Percentiles rank a stretch among this genome's conserved stretches.
Evolutionary conservation across 768 basidiomycete genomes (phyloP).

Genomic region (Hemileccinum rubropunctum): DNA sequence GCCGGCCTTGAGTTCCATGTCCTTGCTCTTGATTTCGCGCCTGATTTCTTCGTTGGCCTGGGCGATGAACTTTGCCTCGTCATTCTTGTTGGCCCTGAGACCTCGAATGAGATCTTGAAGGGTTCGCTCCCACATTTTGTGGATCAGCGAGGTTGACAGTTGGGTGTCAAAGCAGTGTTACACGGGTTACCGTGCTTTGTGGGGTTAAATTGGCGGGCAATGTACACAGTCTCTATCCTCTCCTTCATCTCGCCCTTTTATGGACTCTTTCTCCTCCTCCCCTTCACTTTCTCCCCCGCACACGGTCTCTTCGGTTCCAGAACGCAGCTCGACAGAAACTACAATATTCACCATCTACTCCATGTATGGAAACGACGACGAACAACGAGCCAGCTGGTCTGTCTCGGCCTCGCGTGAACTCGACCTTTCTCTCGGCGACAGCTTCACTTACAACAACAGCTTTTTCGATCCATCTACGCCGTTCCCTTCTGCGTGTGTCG

Average conservation of each 20-base stretch:
- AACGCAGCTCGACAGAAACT: constrained; percentile 62
- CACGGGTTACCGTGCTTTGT: no score
- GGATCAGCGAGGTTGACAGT: background rate
- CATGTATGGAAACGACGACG: constrained; percentile 76
- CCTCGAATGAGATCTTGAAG: constrained; percentile 95
- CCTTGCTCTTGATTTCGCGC: constrained; percentile 85
- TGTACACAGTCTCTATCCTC: no score
- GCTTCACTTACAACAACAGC: constrained; percentile 30
- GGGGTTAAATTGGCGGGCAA: no score
- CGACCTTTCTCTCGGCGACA: constrained; percentile 33
- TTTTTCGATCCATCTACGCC: constrained; percentile 29
- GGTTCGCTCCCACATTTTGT: constrained; percentile 90
- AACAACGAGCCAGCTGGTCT: constrained; percentile 46
- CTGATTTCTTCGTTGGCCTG: constrained; percentile 94
- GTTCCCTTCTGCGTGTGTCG: constrained; percentile 4
- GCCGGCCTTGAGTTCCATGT: constrained; percentile 95
- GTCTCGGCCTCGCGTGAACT: constrained; percentile 37
- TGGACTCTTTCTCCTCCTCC: constrained; percentile 25
- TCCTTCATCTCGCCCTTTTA: constrained; percentile 21
- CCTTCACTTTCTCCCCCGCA: no score
- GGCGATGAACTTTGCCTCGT: constrained; percentile 88
- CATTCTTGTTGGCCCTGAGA: constrained; percentile 91
- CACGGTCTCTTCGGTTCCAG: no score
- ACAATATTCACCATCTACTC: constrained; percentile 84
- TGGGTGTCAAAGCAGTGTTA: background rate